Evolutionary conservation across 208 protist species (phyloP).

Genomic region (Trypanosoma congolense): DNA sequence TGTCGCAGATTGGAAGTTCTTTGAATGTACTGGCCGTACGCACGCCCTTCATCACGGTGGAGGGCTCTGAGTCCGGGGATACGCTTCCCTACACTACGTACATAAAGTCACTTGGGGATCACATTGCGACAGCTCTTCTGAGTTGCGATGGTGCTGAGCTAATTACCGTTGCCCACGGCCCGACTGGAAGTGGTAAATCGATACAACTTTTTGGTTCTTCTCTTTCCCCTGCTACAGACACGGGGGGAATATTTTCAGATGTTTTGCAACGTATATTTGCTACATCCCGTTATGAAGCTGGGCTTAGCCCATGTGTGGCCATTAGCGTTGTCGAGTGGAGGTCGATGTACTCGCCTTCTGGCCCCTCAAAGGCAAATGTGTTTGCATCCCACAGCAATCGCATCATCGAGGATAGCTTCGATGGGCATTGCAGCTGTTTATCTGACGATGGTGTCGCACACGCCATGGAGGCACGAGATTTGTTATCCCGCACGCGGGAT

Average conservation of each 20-base stretch:
- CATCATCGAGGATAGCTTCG: background rate
- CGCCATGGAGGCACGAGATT: conserved; percentile 13
- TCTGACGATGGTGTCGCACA: background rate
- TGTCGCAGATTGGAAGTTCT: background rate
- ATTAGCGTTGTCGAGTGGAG: conserved; percentile 18
- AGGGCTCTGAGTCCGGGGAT: conserved; percentile 8
- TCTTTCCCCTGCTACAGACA: background rate
- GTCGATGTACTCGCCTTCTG: background rate
- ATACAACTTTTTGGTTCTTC: conserved; percentile 13
- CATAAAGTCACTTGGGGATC: conserved; percentile 5
- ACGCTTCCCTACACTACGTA: conserved; percentile 7
- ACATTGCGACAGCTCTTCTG: conserved; percentile 10
- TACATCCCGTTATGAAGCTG: background rate
- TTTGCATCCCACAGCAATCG: background rate
- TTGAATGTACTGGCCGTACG: conserved; percentile 9
- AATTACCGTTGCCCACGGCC: conserved; percentile 18
- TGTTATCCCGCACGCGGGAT: conserved; percentile 7
- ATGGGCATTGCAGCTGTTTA: background rate
- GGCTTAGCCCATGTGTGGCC: conserved; percentile 8
- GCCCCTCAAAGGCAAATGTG: background rate
- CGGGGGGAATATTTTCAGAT: conserved; percentile 5
- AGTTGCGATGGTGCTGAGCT: conserved; percentile 4
- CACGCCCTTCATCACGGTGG: conserved; percentile 13
- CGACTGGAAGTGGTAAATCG: conserved; percentile 21
- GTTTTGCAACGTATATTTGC: conserved; percentile 15